Conservation (phyloP, 805 yeast genomes). For the Candida montana region DNA sequence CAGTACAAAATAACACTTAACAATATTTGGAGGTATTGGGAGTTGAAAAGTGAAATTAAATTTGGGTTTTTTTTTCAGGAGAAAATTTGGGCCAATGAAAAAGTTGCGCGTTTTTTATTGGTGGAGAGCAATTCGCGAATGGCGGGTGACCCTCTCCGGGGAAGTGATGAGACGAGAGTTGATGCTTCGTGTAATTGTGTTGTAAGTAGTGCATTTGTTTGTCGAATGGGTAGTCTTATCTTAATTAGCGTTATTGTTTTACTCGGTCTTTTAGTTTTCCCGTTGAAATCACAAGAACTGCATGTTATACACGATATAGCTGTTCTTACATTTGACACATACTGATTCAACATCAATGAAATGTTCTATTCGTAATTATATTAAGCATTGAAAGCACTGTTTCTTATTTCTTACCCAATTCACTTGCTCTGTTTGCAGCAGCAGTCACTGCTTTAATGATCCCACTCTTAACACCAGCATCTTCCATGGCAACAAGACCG, state of each 20-base stretch:
- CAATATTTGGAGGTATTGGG: slow-evolving; percentile 4
- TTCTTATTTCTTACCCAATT: slow-evolving; percentile 43
- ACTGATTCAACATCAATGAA: too few species aligned
- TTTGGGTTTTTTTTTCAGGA: slow-evolving; percentile 13
- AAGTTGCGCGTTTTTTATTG: not conserved
- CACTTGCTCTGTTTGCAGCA: slow-evolving; percentile 76
- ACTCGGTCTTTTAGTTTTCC: too few species aligned
- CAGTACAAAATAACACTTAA: slow-evolving; percentile 7
- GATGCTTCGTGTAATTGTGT: not conserved
- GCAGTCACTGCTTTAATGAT: slow-evolving; percentile 87
- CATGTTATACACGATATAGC: too few species aligned
- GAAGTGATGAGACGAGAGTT: not conserved
- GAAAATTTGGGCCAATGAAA: slow-evolving; percentile 2
- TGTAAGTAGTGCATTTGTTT: too few species aligned
- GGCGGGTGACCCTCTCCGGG: not conserved
- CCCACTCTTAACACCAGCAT: slow-evolving; percentile 79
- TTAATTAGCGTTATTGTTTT: too few species aligned
- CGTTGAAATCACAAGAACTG: too few species aligned
- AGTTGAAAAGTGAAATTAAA: slow-evolving; percentile 1
- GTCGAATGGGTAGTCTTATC: too few species aligned
- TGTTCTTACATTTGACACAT: too few species aligned
- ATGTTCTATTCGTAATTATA: too few species aligned
- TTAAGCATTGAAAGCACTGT: too few species aligned
- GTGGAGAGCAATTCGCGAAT: not conserved
- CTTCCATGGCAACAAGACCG: slow-evolving; percentile 89